Base-by-base conservation (phyloP, 495 filamentous ascomycete species). In the Cercophora sp. region DNA sequence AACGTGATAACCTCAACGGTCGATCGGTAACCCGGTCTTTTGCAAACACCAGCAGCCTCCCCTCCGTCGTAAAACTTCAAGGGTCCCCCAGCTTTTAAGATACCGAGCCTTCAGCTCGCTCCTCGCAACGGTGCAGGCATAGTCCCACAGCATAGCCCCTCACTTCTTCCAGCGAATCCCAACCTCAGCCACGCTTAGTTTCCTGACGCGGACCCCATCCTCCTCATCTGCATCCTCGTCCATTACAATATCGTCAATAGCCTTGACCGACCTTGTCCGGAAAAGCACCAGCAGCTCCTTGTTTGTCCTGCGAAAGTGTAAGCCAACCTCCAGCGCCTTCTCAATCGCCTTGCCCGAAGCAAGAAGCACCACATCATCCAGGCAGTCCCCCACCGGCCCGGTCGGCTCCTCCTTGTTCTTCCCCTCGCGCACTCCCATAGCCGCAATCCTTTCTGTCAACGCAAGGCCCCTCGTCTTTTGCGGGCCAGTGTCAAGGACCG, bases 261-360 rank as follows among this genome's bases (percentile, higher is more conserved):
- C 81, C 16, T 79, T 68, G 19, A 89, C 73, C 59, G 77, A 84
- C 52, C 84, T 81, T 42, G 87, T 88, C 58, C 72, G 73, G 45
- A 87, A 52, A 51, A 73, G 55, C 5, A 88, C 82, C 1, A 62
- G 52, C 55, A 80, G 79, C 50, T 83, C 81, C 16, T 65, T 67
- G 53, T 81, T 75, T 26, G 78, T 71, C 70, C 80, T 76, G 57
- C 88, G 87, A 62, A 79, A 85, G 40, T 24, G 26, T 51, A 77
- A 64, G 11, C 78, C 87, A 8, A 89, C 71, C 45, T 73, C 69
- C 25, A 91, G 58, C 23, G 83, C 84, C 68, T 80, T 86, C 64
- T 83, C 75, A 45, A 96, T 91, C 26, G 89, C 91, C 57, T 79
- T 80, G 26, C 88, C 89, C 1, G 88, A 91, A 13, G 82, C 92